These are phyloP conservation scores for Penicillium verrucosum DNA, from an alignment of 2,329 filamentous ascomycete genomes.

Conservation along the genomic window DNA sequence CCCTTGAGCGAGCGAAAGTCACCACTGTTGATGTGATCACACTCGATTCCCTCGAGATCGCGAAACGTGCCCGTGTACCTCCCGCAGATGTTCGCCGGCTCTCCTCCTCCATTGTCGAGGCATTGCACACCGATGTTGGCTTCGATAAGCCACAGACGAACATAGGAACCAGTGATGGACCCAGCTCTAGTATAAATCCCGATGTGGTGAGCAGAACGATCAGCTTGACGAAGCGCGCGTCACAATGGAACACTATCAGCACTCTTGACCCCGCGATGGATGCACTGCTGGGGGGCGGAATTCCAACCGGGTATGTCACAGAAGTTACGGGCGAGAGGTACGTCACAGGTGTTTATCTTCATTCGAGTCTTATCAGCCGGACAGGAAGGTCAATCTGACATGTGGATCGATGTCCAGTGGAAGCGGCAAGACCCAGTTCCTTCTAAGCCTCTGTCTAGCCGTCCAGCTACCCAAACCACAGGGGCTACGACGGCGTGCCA, in stretches of 20 bases:
- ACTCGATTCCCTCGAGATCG: slow-evolving; percentile 76
- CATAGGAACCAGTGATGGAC: slow-evolving; percentile 10
- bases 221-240: slow-evolving; percentile 31
- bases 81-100: slow-evolving; percentile 75
- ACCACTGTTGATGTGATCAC: slow-evolving; percentile 81
- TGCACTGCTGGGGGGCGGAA: slow-evolving; percentile 67
- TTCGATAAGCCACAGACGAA: slow-evolving; percentile 29
- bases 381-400: slow-evolving; percentile 7
- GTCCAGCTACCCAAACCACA: slow-evolving; percentile 74
- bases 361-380: slow-evolving; percentile 1
- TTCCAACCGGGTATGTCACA: slow-evolving; percentile 76
- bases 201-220: slow-evolving; percentile 18
- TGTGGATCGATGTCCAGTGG: slow-evolving; percentile 52
- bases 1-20: slow-evolving; percentile 73
- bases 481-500: slow-evolving; percentile 68
- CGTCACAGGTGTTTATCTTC: slow-evolving; percentile 7
- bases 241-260: slow-evolving; percentile 63
- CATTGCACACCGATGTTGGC: slow-evolving; percentile 63
- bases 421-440: slow-evolving; percentile 90
- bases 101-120: slow-evolving; percentile 62
- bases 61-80: slow-evolving; percentile 79
- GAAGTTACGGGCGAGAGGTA: slow-evolving; percentile 90
- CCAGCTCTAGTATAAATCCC: slow-evolving; percentile 23
- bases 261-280: slow-evolving; percentile 76
- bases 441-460: slow-evolving; percentile 78